Evolutionary conservation across 495 filamentous ascomycete genomes (phyloP).

Genomic region (Cercophora newfieldiana): DNA sequence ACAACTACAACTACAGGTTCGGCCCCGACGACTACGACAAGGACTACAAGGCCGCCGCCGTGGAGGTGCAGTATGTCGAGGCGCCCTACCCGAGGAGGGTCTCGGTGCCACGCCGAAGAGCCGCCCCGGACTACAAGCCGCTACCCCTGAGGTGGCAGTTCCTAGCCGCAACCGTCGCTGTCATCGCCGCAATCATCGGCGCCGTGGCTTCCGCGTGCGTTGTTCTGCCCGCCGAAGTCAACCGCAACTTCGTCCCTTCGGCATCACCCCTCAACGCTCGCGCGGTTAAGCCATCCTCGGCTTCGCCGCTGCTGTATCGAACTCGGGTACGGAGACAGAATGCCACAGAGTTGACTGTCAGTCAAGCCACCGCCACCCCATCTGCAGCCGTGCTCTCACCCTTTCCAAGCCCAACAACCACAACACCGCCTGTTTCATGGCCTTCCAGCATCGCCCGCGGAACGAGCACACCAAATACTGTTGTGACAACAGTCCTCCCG

Average conservation of each 20-base stretch:
- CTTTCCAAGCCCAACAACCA: neutral
- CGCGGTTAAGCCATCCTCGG: neutral
- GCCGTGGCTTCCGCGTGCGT: slow-evolving; percentile 28
- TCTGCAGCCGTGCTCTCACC: neutral
- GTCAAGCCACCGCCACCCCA: neutral
- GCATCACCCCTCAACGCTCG: neutral
- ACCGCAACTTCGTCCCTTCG: slow-evolving; percentile 14
- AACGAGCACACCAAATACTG: neutral
- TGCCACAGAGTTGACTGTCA: neutral
- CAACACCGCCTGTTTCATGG: neutral
- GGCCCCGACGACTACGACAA: neutral
- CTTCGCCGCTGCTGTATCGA: neutral
- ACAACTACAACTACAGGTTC: too few relatives aligned
- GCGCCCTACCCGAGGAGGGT: neutral
- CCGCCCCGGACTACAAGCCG: slow-evolving; percentile 33
- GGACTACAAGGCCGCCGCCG: neutral
- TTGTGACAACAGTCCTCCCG: neutral
- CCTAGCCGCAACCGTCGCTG: slow-evolving; percentile 23
- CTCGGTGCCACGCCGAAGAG: slow-evolving; percentile 1
- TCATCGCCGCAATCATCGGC: slow-evolving; percentile 26
- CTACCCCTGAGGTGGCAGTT: slow-evolving; percentile 39
- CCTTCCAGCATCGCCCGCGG: neutral
- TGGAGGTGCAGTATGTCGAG: neutral
- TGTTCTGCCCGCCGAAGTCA: slow-evolving; percentile 27
- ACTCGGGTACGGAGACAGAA: neutral